Base-by-base conservation (phyloP, 257 asterid species). In the Eustoma russellianum region DNA sequence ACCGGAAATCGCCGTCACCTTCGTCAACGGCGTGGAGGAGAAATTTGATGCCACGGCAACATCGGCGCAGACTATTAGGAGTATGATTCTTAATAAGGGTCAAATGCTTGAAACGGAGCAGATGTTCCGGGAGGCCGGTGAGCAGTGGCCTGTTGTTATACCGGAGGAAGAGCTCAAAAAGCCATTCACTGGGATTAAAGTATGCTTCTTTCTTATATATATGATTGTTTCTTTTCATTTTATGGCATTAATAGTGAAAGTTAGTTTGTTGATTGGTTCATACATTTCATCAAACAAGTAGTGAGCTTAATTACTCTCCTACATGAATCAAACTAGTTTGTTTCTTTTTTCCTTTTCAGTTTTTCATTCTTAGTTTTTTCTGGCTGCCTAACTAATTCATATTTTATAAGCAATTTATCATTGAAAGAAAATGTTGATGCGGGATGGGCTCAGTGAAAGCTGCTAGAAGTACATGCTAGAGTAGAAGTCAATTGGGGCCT, bases 61-160 rank as follows among this genome's bases (percentile, higher is more conserved):
- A 7, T 75, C 95, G 0, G 98, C 98, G 1, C 98, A 91, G 70
- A 56, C 73, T 14, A 91, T 91, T 59, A 80, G 98, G 17, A 63
- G 33, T 50, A 63, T 91, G 92, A 91, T 91, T 65, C 95, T 91
- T n/a, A 83, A 80, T 16, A 87, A 91, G 80, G 95, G 98, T 45
- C 88, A 67, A 68, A 61, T 57, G 55, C 92, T 91, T 9, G 98
- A 87, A 69, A 84, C 98, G 3, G 94, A 91, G 72, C 95, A 82
- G 74, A 84, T 87, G 94, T 91, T 91, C 63, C 83, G 76, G 13
- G 96, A 90, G 46, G 96, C 92, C 14, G 94, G 95, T 47, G 94
- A 90, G 87, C 72, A 82, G 45, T 91, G 98, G 96, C 96, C 98
- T 11, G 96, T 91, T 41, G 15, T 82, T 17, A 75, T 91, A 46